Conservation (phyloP, 257 asterid genomes). For the Rehmannia glutinosa region DNA sequence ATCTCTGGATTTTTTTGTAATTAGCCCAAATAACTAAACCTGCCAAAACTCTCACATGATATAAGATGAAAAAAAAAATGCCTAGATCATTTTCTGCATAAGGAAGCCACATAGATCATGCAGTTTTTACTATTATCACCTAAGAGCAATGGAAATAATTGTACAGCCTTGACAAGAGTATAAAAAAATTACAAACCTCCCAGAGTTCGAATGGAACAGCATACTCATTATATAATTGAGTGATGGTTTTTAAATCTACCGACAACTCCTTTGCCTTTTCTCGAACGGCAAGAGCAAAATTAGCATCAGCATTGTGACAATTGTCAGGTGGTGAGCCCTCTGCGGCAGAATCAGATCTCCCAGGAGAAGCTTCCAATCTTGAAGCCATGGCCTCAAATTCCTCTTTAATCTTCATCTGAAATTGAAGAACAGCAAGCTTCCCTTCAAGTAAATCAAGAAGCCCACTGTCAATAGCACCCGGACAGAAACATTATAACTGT, state of each 20-base stretch:
- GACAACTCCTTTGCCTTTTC: slow-evolving; percentile 81
- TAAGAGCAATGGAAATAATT: no score
- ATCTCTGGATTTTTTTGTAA: no score
- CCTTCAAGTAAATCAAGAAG: slow-evolving; percentile 96
- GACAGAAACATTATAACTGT: slow-evolving; percentile 41
- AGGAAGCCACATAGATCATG: not conserved
- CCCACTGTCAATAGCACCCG: slow-evolving; percentile 73
- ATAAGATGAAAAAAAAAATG: not conserved
- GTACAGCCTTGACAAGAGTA: slow-evolving; percentile 9
- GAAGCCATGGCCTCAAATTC: slow-evolving; percentile 72
- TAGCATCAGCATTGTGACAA: slow-evolving; percentile 33
- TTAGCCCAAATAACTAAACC: no score
- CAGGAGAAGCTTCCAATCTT: slow-evolving; percentile 50
- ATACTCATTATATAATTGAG: slow-evolving; percentile 90
- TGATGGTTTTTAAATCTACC: slow-evolving; percentile 77
- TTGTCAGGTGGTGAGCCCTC: slow-evolving; percentile 35
- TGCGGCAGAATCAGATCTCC: slow-evolving; percentile 39
- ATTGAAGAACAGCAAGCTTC: slow-evolving; percentile 93
- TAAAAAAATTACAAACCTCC: slow-evolving; percentile 63
- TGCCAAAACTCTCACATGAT: not conserved
- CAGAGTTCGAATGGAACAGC: slow-evolving; percentile 93
- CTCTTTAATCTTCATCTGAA: slow-evolving; percentile 88
- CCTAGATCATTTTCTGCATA: not conserved
- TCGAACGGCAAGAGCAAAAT: slow-evolving; percentile 28
- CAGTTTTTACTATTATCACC: not conserved